Base-by-base conservation (phyloP, 805 yeast species). In the Candida alai region DNA sequence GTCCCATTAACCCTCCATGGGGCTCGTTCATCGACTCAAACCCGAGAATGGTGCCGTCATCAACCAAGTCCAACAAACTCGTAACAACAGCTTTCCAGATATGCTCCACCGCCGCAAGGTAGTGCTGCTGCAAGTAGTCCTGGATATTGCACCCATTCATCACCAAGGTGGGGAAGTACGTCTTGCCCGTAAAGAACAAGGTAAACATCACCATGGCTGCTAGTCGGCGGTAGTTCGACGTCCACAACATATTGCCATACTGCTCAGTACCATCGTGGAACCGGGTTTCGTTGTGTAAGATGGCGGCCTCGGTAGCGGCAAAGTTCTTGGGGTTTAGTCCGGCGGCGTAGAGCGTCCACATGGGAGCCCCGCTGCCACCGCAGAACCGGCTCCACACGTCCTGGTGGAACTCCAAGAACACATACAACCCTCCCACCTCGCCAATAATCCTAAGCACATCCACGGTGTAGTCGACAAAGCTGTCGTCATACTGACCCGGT, bases 331-430 rank as follows among this genome's bases (percentile, higher is more conserved):
- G 96, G 36, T 89, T 76, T 30, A 89, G 60, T 1, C 96, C 96
- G 2, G 90, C 95, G 16, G 93, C 89, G 50, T 84, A 80, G 4
- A 88, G 54, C 0, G 97, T 88, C 97, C 97, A 89, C 49, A 85
- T 49, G 1, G 97, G 97, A 3, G 96, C 95, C 13, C 97, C 97
- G 30, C 86, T 78, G 2, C 97, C 97, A 4, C 96, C 96, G 8
- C 78, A 66, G 52, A 70, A 84, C 30, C 96, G 72, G 1, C 93
- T 80, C 97, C 97, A 89, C 9, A 81, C 94, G 54, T 89, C 97
- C 56, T 89, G 97, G 54, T 89, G 97, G 1, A 94, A 86, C 51
- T 89, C 96, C 44, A 89, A 53, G 45, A 84, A 78, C 5, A 87
- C 85, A 47, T 82, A 84, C 13, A 88, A 53, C 0, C 89, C 90